A percentile compares a stretch with the other conserved stretches of the same genome.
Evolutionary conservation across 768 basidiomycete genomes (phyloP).

Genomic region (Mycena filopes): DNA sequence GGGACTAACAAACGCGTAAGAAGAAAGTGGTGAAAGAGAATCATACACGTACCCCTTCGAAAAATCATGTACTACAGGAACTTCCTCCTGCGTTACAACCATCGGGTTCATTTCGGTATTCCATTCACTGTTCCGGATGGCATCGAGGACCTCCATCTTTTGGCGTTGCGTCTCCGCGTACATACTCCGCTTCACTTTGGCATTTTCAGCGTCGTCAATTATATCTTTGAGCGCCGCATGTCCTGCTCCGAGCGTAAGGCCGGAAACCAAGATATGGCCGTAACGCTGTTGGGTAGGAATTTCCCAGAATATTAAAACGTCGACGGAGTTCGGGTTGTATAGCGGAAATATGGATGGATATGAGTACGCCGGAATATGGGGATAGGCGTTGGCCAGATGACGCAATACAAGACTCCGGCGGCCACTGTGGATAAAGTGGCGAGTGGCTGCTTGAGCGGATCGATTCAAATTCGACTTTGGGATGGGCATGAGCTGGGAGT

Average conservation of each 20-base stretch:
- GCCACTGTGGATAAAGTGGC: slow-evolving; percentile 61
- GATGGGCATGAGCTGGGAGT: not conserved
- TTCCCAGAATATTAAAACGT: slow-evolving; percentile 83
- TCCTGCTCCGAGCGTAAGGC: slow-evolving; percentile 71
- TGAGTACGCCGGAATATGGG: slow-evolving; percentile 64
- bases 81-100: slow-evolving; percentile 58
- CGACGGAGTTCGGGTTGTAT: slow-evolving; percentile 76
- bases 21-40: not conserved
- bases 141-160: slow-evolving; percentile 70
- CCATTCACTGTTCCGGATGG: slow-evolving; percentile 78
- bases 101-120: slow-evolving; percentile 84
- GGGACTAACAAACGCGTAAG: slow-evolving; percentile 52
- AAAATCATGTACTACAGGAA: slow-evolving; percentile 71
- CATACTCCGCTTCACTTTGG: slow-evolving; percentile 83
- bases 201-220: slow-evolving; percentile 66
- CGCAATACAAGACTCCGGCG: slow-evolving; percentile 56
- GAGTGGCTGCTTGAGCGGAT: slow-evolving; percentile 44
- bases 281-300: slow-evolving; percentile 66
- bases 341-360: slow-evolving; percentile 81
- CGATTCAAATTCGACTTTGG: slow-evolving; percentile 22
- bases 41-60: slow-evolving; percentile 65
- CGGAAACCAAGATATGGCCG: slow-evolving; percentile 70
- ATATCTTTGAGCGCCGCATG: slow-evolving; percentile 73
- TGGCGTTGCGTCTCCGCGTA: slow-evolving; percentile 91
- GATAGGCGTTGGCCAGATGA: slow-evolving; percentile 52